phyloP scores from a whole-genome alignment of 371 early-diverging fungal genomes.

The Batkoa obscura region DNA sequence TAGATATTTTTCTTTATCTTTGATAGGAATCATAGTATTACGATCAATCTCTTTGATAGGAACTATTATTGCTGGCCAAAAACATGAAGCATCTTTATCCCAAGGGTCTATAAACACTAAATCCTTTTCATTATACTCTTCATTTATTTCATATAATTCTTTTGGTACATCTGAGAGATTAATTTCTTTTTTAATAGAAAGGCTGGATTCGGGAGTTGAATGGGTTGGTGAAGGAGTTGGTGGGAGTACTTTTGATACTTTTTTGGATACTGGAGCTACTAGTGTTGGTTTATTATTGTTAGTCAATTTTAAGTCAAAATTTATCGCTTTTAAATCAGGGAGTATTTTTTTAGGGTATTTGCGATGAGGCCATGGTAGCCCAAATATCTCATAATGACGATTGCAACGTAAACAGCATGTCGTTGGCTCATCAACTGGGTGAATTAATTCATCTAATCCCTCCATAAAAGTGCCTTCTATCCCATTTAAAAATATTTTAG shows the following conservation, averaged over 20 bases:
- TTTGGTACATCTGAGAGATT: neutral
- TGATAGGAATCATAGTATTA: neutral
- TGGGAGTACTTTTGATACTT: neutral
- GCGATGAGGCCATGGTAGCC: conserved; percentile 2
- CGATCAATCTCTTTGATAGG: neutral
- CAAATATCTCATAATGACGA: neutral
- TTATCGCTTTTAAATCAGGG: neutral
- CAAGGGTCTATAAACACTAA: neutral
- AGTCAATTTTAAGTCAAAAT: neutral
- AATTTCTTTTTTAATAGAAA: neutral
- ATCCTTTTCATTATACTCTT: neutral
- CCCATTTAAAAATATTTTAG: neutral
- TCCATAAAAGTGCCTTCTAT: neutral
- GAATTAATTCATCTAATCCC: conserved; percentile 5
- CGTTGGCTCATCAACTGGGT: conserved; percentile 11
- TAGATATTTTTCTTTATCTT: neutral
- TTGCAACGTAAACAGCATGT: conserved; percentile 11
- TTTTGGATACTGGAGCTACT: neutral
- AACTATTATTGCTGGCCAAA: neutral
- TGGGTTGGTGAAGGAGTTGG: neutral
- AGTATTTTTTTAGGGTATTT: neutral
- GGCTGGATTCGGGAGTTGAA: neutral
- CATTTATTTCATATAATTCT: neutral
- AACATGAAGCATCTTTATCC: neutral
- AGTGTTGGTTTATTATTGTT: neutral